Percentiles rank a stretch among this genome's conserved stretches.
These are phyloP conservation scores for Nannizzia gypsea DNA, from an alignment of 2,329 filamentous ascomycete genomes.

Conservation along the genomic window DNA sequence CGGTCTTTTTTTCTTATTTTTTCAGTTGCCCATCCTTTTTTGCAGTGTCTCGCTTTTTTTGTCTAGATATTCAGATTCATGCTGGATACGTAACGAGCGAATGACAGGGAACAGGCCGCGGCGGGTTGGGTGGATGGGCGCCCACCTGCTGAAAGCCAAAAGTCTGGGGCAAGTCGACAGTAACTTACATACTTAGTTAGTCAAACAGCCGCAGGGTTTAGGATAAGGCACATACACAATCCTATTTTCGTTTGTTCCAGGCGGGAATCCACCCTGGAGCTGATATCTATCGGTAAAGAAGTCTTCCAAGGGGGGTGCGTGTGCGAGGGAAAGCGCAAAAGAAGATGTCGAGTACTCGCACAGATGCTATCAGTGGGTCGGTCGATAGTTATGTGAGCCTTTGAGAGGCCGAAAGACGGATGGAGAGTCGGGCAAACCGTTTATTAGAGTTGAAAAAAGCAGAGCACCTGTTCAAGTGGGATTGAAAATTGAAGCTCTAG, in stretches of 20 bases:
- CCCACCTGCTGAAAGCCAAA: background rate
- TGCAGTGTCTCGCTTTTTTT: background rate
- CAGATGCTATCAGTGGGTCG: background rate
- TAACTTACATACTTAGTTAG: background rate
- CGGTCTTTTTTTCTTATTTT: background rate
- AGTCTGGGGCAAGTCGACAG: background rate
- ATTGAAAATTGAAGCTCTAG: background rate
- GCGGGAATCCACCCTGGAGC: background rate
- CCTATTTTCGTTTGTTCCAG: background rate
- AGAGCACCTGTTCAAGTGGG: background rate
- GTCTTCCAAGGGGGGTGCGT: background rate
- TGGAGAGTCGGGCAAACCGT: background rate
- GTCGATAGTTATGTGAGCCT: background rate
- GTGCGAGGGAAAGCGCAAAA: background rate
- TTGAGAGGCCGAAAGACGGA: background rate
- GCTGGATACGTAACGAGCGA: background rate
- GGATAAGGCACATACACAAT: background rate
- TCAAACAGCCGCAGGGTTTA: slow-evolving; percentile 1
- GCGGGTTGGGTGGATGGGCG: background rate
- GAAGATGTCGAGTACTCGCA: background rate
- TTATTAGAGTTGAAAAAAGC: background rate
- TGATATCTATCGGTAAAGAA: background rate
- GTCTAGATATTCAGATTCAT: background rate
- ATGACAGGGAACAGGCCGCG: slow-evolving; percentile 1
- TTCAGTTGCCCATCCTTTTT: background rate